A percentile compares a stretch with the other conserved stretches of the same genome.
These are phyloP conservation scores for Plectosphaerella plurivora DNA, from an alignment of 2,329 filamentous ascomycete genomes.

Conservation along the genomic window DNA sequence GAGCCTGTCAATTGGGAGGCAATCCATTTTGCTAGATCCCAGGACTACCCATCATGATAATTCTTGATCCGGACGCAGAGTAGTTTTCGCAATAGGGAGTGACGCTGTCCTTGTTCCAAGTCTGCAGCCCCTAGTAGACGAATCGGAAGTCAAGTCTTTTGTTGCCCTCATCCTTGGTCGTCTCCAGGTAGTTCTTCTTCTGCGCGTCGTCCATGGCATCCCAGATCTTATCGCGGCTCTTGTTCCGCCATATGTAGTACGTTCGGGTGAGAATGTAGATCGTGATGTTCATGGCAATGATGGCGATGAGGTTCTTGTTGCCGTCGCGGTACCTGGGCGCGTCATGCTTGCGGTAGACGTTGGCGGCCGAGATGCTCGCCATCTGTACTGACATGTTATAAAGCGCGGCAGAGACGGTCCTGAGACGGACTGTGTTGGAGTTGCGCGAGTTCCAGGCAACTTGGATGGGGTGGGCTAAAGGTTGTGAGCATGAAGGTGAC, in stretches of 20 bases:
- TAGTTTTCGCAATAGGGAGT: no score
- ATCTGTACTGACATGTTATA: slow-evolving; percentile 54
- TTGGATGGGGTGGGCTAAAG: slow-evolving; percentile 38
- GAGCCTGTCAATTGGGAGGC: no score
- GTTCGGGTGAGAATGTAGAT: slow-evolving; percentile 20
- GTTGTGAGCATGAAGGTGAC: slow-evolving; percentile 7
- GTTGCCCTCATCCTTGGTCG: slow-evolving; percentile 38
- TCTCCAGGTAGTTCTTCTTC: slow-evolving; percentile 25
- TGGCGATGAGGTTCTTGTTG: slow-evolving; percentile 51
- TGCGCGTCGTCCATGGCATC: slow-evolving; percentile 22
- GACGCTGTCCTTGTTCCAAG: no score
- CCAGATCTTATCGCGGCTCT: slow-evolving; percentile 20
- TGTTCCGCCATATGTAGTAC: slow-evolving; percentile 25
- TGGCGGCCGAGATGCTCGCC: slow-evolving; percentile 31
- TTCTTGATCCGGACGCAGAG: no score
- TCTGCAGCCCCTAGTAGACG: slow-evolving; percentile 9
- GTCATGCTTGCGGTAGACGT: slow-evolving; percentile 40
- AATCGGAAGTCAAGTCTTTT: slow-evolving; percentile 39
- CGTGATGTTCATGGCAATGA: slow-evolving; percentile 35
- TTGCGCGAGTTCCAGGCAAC: slow-evolving; percentile 49
- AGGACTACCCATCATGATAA: no score
- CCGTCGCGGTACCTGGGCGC: slow-evolving; percentile 52
- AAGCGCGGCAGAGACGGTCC: slow-evolving; percentile 57
- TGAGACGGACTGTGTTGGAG: slow-evolving; percentile 54
- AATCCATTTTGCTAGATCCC: no score